These are phyloP conservation scores for Moesziomyces sp. DNA, from an alignment of 1,284 basidiomycete genomes.

Conservation along the genomic window DNA sequence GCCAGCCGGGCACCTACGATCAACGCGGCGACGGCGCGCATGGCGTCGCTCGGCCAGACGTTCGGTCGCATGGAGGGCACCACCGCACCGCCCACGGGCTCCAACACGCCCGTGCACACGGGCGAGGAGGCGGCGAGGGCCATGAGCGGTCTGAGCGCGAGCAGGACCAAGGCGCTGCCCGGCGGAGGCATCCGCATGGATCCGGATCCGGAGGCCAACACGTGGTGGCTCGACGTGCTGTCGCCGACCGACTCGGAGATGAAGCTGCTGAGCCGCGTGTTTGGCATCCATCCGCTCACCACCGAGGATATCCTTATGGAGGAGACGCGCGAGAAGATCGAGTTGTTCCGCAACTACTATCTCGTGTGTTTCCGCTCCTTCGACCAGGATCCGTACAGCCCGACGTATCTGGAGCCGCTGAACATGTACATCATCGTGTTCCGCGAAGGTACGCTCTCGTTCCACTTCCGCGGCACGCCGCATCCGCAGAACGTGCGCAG, in stretches of 20 bases:
- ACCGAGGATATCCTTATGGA: slow-evolving; percentile 99
- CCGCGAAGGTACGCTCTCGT: slow-evolving; percentile 95
- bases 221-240: slow-evolving; percentile 97
- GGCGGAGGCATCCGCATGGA: slow-evolving; percentile 63
- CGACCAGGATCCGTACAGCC: slow-evolving; percentile 97
- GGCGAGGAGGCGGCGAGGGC: slow-evolving; percentile 22
- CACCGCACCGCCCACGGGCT: slow-evolving; percentile 57
- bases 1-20: slow-evolving; percentile 49
- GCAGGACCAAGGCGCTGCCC: slow-evolving; percentile 47
- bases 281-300: slow-evolving; percentile 95
- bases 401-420: slow-evolving; percentile 95
- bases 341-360: slow-evolving; percentile 98
- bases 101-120: slow-evolving; percentile 49
- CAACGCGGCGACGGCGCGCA: slow-evolving; percentile 38
- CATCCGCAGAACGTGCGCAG: slow-evolving; percentile 97
- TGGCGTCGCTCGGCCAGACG: slow-evolving; percentile 32
- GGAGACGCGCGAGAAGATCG: slow-evolving; percentile 99
- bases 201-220: slow-evolving; percentile 75
- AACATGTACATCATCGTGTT: slow-evolving; percentile 99
- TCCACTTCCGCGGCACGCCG: slow-evolving; percentile 96
- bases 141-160: slow-evolving; percentile 32
- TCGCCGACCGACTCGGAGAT: slow-evolving; percentile 98
- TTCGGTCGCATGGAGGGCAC: slow-evolving; percentile 53
- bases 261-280: slow-evolving; percentile 83
- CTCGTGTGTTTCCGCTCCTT: slow-evolving; percentile 99